Evolutionary conservation across 1,284 basidiomycete genomes (phyloP).

Genomic region (Volvariella volvacea): DNA sequence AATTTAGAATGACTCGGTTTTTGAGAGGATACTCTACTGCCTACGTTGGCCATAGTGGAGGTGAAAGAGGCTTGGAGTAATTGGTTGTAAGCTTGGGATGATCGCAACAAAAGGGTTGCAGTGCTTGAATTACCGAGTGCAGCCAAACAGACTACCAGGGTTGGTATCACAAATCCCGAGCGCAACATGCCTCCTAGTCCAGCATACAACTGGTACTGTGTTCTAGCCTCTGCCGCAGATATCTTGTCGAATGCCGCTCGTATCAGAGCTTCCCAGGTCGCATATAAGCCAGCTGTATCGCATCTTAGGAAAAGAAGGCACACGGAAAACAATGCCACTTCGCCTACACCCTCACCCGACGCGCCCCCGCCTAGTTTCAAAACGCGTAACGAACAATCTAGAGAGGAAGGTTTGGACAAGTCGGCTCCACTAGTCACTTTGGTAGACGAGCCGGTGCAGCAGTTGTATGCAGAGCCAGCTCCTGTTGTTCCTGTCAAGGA

Average conservation of each 20-base stretch:
- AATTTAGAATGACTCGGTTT: neutral
- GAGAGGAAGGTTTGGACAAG: no score
- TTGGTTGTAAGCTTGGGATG: neutral
- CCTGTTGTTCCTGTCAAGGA: no score
- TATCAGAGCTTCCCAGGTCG: constrained; percentile 44
- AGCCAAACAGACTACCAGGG: neutral
- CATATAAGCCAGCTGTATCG: constrained; percentile 14
- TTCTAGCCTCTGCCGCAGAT: constrained; percentile 49
- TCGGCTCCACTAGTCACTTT: no score
- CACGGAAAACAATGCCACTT: constrained; percentile 4
- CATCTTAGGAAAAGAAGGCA: constrained; percentile 1
- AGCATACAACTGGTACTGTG: constrained; percentile 65
- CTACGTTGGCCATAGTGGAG: no score
- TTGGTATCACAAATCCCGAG: no score
- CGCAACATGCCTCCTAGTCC: constrained; percentile 57
- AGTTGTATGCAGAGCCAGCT: no score
- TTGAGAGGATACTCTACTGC: no score
- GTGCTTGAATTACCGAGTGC: constrained; percentile 2
- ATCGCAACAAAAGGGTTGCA: neutral
- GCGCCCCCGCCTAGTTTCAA: no score
- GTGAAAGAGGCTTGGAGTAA: no score
- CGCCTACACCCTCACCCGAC: no score
- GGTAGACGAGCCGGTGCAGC: no score
- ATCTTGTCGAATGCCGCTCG: constrained; percentile 56
- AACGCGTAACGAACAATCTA: no score